Base-by-base conservation (phyloP, 2,329 filamentous ascomycete genomes). In the Botryotinia calthae region DNA sequence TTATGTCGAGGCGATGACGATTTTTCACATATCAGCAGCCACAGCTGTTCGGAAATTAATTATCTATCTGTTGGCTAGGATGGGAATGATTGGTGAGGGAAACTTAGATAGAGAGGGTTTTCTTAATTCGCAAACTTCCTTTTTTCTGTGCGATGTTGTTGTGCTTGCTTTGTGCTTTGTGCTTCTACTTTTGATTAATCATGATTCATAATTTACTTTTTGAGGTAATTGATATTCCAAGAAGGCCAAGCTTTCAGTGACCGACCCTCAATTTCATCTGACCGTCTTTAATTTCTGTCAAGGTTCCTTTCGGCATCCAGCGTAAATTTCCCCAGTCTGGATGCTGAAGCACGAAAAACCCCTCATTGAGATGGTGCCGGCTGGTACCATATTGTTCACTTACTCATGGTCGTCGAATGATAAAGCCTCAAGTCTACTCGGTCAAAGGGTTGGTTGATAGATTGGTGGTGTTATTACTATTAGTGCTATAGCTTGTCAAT, bases 201-300 rank as follows among this genome's bases (percentile, higher is more conserved):
- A 66, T 31, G 64, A 66, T 66, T 66, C 64, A 42, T 18, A 25
- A 66, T 51, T 37, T 18, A 66, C 46, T 66, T 51, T 51, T 37
- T 5, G 28, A 48, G 28, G 28, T 18, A 63, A 63, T 63, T 62
- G 56, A 42, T 22, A 31, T 44, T 18, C 68, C 68, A 70, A 70
- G 68, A 48, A 8, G 42, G 68, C 68, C 68, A 70, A 70, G 68
- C 67, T 62, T 70, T 54, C 40, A 9, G 22, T 70, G 42, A n/a
- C 12, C 54, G 56, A 63, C 56, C 40, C 54, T n/a, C 48, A 67
- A 67, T 67, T 66, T 67, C 18, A 40, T 42, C 34, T 54, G 46
- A 54, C 46, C 46, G 25, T 67, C 34, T 37, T 14, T 54, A 40
- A 28, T 56, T 54, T 54, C 9, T 51, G 44, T 51, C 63, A 40